These are phyloP conservation scores for Cyberlindnera nakhonratchasimensis DNA, from an alignment of 805 yeast genomes.

Conservation along the genomic window DNA sequence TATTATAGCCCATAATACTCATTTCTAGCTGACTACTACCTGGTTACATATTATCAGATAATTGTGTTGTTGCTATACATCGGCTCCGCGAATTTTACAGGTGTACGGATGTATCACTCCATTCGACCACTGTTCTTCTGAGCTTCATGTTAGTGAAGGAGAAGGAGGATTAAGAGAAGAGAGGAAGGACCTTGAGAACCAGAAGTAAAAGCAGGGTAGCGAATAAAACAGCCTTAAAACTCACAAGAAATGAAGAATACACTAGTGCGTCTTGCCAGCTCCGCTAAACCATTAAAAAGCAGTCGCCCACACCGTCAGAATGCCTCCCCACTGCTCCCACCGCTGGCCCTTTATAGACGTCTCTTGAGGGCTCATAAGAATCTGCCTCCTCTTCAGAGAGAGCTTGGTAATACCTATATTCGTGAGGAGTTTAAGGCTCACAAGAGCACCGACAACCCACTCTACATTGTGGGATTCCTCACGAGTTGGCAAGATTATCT, in stretches of 20 bases:
- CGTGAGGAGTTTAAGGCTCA: constrained; percentile 88
- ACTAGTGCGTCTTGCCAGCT: constrained; percentile 8
- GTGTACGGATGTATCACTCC: too few relatives aligned
- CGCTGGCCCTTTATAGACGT: constrained; percentile 72
- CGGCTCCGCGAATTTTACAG: constrained; percentile 1
- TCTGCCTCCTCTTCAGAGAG: constrained; percentile 66
- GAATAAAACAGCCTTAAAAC: not conserved
- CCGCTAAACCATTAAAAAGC: constrained; percentile 9
- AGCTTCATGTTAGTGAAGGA: too few relatives aligned
- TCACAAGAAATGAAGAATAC: not conserved
- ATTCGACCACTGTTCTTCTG: too few relatives aligned
- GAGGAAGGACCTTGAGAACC: too few relatives aligned
- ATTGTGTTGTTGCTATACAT: not conserved
- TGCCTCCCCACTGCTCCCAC: constrained; percentile 67
- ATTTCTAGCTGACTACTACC: too few relatives aligned
- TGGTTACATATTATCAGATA: not conserved
- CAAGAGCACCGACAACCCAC: constrained; percentile 76
- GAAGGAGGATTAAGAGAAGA: too few relatives aligned
- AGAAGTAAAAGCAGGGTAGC: too few relatives aligned
- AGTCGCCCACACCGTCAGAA: constrained; percentile 13
- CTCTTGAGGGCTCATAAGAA: constrained; percentile 74
- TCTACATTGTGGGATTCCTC: constrained; percentile 89
- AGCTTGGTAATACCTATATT: constrained; percentile 87
- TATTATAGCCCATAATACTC: too few relatives aligned
- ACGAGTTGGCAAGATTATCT: constrained; percentile 92